Percentiles rank a stretch among this genome's conserved stretches.
Conservation (phyloP, 495 filamentous ascomycete species). For the Filosporella fistucella region DNA sequence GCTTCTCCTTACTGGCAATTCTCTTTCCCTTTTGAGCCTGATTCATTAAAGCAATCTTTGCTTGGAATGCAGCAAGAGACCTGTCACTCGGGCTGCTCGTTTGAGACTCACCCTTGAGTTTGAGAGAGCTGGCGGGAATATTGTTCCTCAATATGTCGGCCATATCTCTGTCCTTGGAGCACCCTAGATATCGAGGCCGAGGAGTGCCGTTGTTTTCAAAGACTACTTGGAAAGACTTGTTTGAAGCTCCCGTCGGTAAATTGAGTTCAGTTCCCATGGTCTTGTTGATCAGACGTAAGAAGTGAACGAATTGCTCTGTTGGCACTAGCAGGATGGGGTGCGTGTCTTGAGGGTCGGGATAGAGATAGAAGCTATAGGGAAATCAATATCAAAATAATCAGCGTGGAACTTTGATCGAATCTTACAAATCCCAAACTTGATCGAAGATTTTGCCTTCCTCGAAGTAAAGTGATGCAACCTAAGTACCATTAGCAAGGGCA, state of each 20-base stretch:
- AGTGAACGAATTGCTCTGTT: constrained; percentile 50
- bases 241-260: constrained; percentile 41
- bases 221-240: constrained; percentile 43
- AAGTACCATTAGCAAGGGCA: neutral
- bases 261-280: constrained; percentile 38
- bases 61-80: constrained; percentile 38
- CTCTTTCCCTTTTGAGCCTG: constrained; percentile 40
- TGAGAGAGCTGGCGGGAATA: constrained; percentile 27
- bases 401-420: constrained; percentile 16
- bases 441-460: constrained; percentile 53
- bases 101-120: neutral
- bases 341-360: constrained; percentile 36
- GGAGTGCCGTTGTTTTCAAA: constrained; percentile 55
- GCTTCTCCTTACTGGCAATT: constrained; percentile 42
- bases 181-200: constrained; percentile 61
- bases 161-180: constrained; percentile 30
- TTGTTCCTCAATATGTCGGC: constrained; percentile 31
- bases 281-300: constrained; percentile 56
- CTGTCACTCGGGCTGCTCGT: constrained; percentile 16
- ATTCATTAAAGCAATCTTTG: constrained; percentile 38
- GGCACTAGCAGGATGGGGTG: constrained; percentile 61
- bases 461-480: constrained; percentile 48
- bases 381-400: neutral
- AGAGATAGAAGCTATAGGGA: constrained; percentile 59
- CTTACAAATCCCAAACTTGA: constrained; percentile 73